Evolutionary conservation across 2,329 filamentous ascomycete species (phyloP), one percentile per base, ranked within the genome.

Genomic region (Harringtonia aguacate): DNA sequence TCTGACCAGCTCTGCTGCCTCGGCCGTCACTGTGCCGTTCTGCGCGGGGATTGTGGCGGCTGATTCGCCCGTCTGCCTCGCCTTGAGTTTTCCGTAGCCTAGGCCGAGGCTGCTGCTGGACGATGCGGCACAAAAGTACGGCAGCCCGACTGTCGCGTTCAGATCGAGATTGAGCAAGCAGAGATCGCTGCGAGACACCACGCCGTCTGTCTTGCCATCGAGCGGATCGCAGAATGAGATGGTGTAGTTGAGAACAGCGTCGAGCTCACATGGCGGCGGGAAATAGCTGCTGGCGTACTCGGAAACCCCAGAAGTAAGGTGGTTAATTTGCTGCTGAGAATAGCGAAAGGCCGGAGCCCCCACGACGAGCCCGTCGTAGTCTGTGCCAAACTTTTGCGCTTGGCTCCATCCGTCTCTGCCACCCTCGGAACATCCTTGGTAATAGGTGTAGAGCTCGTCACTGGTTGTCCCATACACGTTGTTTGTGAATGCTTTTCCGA

Each of bases 301-400:
- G 35, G 68, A 56, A 8, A 66, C 56, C 24, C 61, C 57, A 14
- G 60, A 54, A 9, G 56, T 59, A 3, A 71, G 51, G 47, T 70
- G 65, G 31, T 66, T 61, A 34, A 65, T 61, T 51, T 72, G 67
- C 53, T 69, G 68, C 44, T 67, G 63, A 6, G 61, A 59, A 31
- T 61, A 66, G 15, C 67, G 62, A 50, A 72, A 64, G 1, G 69
- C 69, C 4, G 71, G 70, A 1, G 70, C 68, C 38, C 68, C 69
- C 2, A 59, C 58, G 34, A 67, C 57, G 8, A 58, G 65, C 20
- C 69, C 68, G 42, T 72, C 69, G 46, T 63, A 71, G 38, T 62
- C 55, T 6, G 61, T 57, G 7, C 53, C 58, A 44, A 51, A 68
- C 10, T 60, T 58, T 49, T 68, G 63, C 8, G 64, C 58, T 47